These are phyloP conservation scores for Aspergillus amoenus DNA, from an alignment of 2,329 filamentous ascomycete genomes.

Conservation along the genomic window DNA sequence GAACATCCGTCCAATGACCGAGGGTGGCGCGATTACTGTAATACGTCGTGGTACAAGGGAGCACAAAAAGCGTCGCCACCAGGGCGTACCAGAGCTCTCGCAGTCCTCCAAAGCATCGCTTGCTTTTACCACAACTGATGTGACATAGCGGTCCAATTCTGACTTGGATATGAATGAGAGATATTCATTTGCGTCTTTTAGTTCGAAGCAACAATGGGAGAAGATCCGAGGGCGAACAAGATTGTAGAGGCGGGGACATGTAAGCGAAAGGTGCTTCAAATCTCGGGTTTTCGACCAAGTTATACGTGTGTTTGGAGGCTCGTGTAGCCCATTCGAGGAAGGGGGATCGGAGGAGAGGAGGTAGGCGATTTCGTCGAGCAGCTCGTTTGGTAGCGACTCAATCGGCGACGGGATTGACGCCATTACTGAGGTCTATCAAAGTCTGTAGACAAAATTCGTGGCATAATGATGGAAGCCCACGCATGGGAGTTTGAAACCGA, in stretches of 20 bases:
- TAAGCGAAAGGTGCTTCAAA: constrained; percentile 58
- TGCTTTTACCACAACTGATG: constrained; percentile 49
- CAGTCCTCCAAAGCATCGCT: constrained; percentile 41
- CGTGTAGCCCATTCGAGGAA: constrained; percentile 50
- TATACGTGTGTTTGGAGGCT: constrained; percentile 51
- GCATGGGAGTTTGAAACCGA: neutral
- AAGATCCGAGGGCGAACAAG: constrained; percentile 59
- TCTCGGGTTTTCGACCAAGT: constrained; percentile 34
- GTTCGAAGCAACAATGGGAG: constrained; percentile 48
- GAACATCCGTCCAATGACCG: constrained; percentile 61
- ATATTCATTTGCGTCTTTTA: constrained; percentile 35
- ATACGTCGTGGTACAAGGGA: constrained; percentile 55
- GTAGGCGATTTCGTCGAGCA: constrained; percentile 58
- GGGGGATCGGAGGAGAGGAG: constrained; percentile 53
- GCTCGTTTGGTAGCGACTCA: constrained; percentile 58
- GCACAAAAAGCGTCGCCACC: constrained; percentile 59
- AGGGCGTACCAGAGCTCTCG: constrained; percentile 32
- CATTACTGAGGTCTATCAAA: constrained; percentile 16
- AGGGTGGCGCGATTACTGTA: constrained; percentile 61
- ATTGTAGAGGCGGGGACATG: constrained; percentile 55
- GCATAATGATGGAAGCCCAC: constrained; percentile 14
- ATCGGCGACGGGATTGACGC: constrained; percentile 23
- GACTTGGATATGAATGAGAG: constrained; percentile 38
- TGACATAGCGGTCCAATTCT: constrained; percentile 40
- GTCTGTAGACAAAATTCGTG: constrained; percentile 3